Base-by-base conservation (phyloP, 805 yeast genomes). In the Candida dajiaensis region DNA sequence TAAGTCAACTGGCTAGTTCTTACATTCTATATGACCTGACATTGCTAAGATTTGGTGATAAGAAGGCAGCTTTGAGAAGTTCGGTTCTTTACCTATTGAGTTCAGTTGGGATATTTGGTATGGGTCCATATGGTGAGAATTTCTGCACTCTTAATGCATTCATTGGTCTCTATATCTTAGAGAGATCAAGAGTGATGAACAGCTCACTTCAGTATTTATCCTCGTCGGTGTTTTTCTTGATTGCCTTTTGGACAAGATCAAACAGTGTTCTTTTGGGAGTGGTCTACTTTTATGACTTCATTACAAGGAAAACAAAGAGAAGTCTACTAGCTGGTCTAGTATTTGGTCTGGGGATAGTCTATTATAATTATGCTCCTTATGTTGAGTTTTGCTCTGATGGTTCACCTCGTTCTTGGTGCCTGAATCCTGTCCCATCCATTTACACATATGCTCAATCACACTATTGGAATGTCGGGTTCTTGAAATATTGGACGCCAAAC, bases 401-500 rank as follows among this genome's bases (percentile, higher is more conserved):
- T 4, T n/a, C n/a, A n/a, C 26, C 25, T 13, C 67, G 86, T 8
- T 85, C 75, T 50, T 92, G 97, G 97, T 92, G 99, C 62, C 50
- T 67, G 13, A 52, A 67, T 5, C 48, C 51, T 4, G 43, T 85
- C 0, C 88, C 86, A 7, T 75, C 83, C 20, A 69, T 92, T 13
- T 81, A 81, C 55, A 63, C 77, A 3, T 87, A 73, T 62, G 85
- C 95, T 7, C 99, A 94, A 64, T 48, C 66, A 1, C 72, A 80
- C 52, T 89, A 92, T 63, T 94, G 99, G 99, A 77, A 81, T 54
- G 75, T 72, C 39, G 98, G 99, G 0, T 78, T 90, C 44, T 63
- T 94, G 46, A 70, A 66, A 37, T 94, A 94, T 65, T 94, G 97
- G 92, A 84, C 94, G 0, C 48, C 72, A 0, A 80, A 80, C 58